Conservation (phyloP, 164 flowering plant genomes). For the Cinnamomum micranthum region DNA sequence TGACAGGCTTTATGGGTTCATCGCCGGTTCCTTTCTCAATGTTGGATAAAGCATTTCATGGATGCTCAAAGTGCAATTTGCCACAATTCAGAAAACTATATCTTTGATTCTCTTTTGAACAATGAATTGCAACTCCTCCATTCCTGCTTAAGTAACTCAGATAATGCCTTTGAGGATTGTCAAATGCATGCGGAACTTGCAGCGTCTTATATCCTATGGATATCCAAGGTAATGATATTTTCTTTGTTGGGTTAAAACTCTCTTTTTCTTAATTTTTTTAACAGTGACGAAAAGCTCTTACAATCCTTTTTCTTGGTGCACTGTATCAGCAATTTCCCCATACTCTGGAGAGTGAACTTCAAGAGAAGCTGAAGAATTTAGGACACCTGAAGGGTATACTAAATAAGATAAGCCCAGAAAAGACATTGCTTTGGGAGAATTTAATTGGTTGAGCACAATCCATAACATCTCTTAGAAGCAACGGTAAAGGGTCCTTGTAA, state of each 20-base stretch:
- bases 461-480: neutral
- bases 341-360: conserved; percentile 16
- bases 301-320: neutral
- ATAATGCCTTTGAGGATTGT: conserved; percentile 59
- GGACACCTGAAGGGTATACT: conserved; percentile 39
- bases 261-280: neutral
- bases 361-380: conserved; percentile 29
- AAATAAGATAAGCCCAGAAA: conserved; percentile 46
- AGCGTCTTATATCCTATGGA: conserved; percentile 66
- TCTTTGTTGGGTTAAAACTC: neutral
- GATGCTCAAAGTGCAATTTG: conserved; percentile 5
- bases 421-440: conserved; percentile 45
- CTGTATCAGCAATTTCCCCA: conserved; percentile 35
- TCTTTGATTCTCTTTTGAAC: conserved; percentile 31
- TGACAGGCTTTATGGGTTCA: conserved; percentile 86
- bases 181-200: conserved; percentile 56
- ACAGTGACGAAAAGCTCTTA: neutral
- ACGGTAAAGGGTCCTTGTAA: neutral
- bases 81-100: conserved; percentile 9
- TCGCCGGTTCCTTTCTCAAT: conserved; percentile 76
- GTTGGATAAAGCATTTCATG: conserved; percentile 48
- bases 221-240: conserved; percentile 46
- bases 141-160: conserved; percentile 39
- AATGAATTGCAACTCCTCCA: conserved; percentile 48
- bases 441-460: conserved; percentile 8